These are phyloP conservation scores for Jamesozyma gamospora DNA, from an alignment of 805 yeast species.

Conservation along the genomic window DNA sequence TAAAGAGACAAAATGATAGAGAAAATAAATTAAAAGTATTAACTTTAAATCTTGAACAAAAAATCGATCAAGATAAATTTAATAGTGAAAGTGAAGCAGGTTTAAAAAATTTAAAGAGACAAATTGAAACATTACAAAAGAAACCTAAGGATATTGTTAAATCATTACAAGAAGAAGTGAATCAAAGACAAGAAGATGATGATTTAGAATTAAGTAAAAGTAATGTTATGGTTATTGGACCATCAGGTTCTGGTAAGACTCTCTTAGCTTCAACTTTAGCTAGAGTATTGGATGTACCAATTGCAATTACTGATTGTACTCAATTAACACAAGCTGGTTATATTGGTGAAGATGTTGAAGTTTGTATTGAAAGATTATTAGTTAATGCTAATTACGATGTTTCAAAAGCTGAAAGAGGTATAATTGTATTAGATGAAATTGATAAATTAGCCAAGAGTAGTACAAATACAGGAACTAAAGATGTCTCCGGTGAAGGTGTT, in stretches of 20 bases:
- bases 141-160: not conserved
- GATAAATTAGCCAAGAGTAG: slow-evolving; percentile 47
- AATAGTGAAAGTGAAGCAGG: slow-evolving; percentile 28
- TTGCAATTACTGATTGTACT: slow-evolving; percentile 52
- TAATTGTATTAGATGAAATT: slow-evolving; percentile 49
- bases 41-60: slow-evolving; percentile 22
- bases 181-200: slow-evolving; percentile 25
- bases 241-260: slow-evolving; percentile 56
- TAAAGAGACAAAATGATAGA: slow-evolving; percentile 22
- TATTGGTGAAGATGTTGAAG: slow-evolving; percentile 55
- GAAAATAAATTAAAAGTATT: slow-evolving; percentile 19
- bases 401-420: slow-evolving; percentile 45
- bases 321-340: slow-evolving; percentile 57
- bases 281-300: slow-evolving; percentile 41
- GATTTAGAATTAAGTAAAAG: slow-evolving; percentile 45
- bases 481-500: slow-evolving; percentile 57
- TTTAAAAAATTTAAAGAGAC: slow-evolving; percentile 21
- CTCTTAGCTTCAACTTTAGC: slow-evolving; percentile 47
- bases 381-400: slow-evolving; percentile 43
- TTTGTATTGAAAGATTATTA: slow-evolving; percentile 43
- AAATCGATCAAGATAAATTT: slow-evolving; percentile 10
- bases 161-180: slow-evolving; percentile 4
- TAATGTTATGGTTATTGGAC: slow-evolving; percentile 47
- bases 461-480: slow-evolving; percentile 40
- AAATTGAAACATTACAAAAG: slow-evolving; percentile 12